These are phyloP conservation scores for Groenewaldozyma tartarivorans DNA, from an alignment of 805 yeast genomes.

Conservation along the genomic window DNA sequence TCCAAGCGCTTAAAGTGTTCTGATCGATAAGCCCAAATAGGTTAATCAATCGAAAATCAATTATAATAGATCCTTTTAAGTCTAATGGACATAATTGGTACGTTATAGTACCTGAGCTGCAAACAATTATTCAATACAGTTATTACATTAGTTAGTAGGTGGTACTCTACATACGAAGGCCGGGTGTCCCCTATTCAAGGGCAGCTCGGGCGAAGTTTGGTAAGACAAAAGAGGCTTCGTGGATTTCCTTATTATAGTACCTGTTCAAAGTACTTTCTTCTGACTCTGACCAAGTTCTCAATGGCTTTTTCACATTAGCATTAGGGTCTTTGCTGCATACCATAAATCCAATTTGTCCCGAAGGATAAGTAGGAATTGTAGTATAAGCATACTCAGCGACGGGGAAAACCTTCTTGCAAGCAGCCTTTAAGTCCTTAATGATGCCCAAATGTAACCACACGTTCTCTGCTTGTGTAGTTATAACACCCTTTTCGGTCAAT, in stretches of 20 bases:
- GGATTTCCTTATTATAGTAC: slow-evolving; percentile 79
- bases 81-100: too few species aligned
- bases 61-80: too few species aligned
- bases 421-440: slow-evolving; percentile 71
- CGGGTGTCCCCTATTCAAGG: slow-evolving; percentile 31
- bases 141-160: too few species aligned
- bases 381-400: slow-evolving; percentile 86
- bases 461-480: slow-evolving; percentile 84
- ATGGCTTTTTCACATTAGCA: slow-evolving; percentile 58
- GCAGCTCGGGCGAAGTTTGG: slow-evolving; percentile 80
- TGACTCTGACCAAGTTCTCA: slow-evolving; percentile 52
- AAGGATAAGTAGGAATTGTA: slow-evolving; percentile 92
- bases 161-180: too few species aligned
- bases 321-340: slow-evolving; percentile 72
- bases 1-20: too few species aligned
- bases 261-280: slow-evolving; percentile 57
- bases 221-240: slow-evolving; percentile 79
- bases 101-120: too few species aligned
- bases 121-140: too few species aligned
- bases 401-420: slow-evolving; percentile 80
- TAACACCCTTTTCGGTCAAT: slow-evolving; percentile 52
- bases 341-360: slow-evolving; percentile 98
- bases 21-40: too few species aligned
- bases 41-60: too few species aligned
- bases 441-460: slow-evolving; percentile 86